phyloP scores from a whole-genome alignment of 371 early-diverging fungal genomes.

The Mortierella sp. region DNA sequence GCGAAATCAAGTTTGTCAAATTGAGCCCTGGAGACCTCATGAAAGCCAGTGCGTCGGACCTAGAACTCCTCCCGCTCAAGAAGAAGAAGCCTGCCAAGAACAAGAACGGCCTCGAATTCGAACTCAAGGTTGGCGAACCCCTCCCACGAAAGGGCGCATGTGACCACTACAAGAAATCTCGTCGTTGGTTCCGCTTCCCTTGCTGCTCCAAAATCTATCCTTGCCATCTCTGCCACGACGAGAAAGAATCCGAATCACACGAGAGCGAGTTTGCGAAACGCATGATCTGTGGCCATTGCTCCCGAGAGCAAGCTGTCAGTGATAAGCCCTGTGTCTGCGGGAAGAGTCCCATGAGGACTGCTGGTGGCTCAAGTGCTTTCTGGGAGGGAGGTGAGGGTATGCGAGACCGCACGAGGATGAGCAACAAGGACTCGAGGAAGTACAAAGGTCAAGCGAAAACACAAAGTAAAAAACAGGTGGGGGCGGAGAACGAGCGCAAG shows the following conservation, averaged over 20 bases:
- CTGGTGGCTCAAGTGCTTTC: constrained; percentile 69
- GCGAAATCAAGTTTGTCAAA: constrained; percentile 67
- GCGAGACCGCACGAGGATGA: constrained; percentile 86
- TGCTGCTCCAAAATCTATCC: constrained; percentile 92
- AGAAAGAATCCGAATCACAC: constrained; percentile 75
- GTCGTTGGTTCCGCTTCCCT: constrained; percentile 97
- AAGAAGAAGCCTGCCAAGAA: constrained; percentile 21
- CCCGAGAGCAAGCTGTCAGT: constrained; percentile 83
- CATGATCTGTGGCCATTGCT: constrained; percentile 96
- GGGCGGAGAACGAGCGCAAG: constrained; percentile 62
- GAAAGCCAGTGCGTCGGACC: constrained; percentile 21
- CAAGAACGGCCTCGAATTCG: constrained; percentile 33
- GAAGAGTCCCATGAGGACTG: constrained; percentile 71
- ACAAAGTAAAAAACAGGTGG: constrained; percentile 67
- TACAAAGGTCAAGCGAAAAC: constrained; percentile 65
- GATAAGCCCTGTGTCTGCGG: constrained; percentile 77
- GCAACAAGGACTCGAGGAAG: constrained; percentile 73
- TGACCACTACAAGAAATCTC: constrained; percentile 92
- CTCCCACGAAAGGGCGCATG: constrained; percentile 92
- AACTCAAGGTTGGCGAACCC: constrained; percentile 62
- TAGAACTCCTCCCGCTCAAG: constrained; percentile 43
- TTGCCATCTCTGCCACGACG: constrained; percentile 96
- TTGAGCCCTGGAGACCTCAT: constrained; percentile 57
- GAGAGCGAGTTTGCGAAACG: constrained; percentile 71
- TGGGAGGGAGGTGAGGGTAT: constrained; percentile 99